A percentile compares a stretch with the other conserved stretches of the same genome.
Evolutionary conservation across 2,329 filamentous ascomycete species (phyloP).

Genomic region (Aspergillus pseudotamarii): DNA sequence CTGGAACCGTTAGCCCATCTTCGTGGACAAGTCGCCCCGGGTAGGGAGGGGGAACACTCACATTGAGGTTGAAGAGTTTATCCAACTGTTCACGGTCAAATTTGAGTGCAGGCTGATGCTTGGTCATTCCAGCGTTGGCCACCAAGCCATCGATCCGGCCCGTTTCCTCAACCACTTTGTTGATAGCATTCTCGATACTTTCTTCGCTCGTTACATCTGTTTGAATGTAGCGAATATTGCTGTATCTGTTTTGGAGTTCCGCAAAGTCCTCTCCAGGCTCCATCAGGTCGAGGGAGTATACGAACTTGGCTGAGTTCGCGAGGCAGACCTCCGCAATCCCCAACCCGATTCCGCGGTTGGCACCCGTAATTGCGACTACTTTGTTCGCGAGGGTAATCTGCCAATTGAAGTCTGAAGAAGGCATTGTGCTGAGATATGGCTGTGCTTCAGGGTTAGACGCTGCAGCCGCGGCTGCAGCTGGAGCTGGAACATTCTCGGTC

Average conservation of each 20-base stretch:
- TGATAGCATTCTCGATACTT: conserved; percentile 44
- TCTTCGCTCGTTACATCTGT: conserved; percentile 51
- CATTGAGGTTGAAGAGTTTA: conserved; percentile 50
- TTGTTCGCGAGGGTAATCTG: conserved; percentile 48
- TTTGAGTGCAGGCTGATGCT: conserved; percentile 51
- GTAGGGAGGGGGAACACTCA: not conserved
- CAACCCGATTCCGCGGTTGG: conserved; percentile 47
- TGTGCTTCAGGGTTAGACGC: not conserved
- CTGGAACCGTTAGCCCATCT: conserved; percentile 6
- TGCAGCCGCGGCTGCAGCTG: not conserved
- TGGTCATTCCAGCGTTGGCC: conserved; percentile 47
- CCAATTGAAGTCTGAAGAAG: conserved; percentile 28
- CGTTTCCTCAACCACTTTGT: conserved; percentile 40
- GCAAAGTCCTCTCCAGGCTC: conserved; percentile 36
- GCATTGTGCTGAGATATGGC: conserved; percentile 2
- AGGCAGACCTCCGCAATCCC: conserved; percentile 52
- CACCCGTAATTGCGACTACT: conserved; percentile 35
- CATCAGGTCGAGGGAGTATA: conserved; percentile 46
- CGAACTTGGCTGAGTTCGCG: conserved; percentile 44
- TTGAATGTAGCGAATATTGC: conserved; percentile 49
- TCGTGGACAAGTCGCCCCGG: not conserved
- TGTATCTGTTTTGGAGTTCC: conserved; percentile 42
- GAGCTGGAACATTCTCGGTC: not conserved
- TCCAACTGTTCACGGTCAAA: conserved; percentile 46
- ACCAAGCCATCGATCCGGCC: conserved; percentile 49